phyloP scores from a whole-genome alignment of 1,284 basidiomycete species.

The Trichosporon inkin region DNA sequence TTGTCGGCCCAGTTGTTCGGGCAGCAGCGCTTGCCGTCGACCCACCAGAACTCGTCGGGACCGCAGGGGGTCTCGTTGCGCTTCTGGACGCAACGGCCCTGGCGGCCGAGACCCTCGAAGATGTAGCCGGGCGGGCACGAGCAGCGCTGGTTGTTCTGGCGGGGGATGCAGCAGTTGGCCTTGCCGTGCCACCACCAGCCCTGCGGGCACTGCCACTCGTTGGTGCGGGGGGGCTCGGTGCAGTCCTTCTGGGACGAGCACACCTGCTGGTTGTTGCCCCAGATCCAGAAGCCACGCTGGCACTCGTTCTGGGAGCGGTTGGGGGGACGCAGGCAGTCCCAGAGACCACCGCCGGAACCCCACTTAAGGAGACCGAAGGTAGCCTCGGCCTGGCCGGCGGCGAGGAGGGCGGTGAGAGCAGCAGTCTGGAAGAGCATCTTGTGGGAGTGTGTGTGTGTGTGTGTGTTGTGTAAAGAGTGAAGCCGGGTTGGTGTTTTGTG shows the following conservation, averaged over 20 bases:
- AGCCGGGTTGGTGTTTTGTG: neutral
- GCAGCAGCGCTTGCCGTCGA: constrained; percentile 7
- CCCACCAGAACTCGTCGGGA: constrained; percentile 4
- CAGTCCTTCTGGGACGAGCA: neutral
- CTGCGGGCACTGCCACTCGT: constrained; percentile 40
- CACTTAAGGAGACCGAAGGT: constrained; percentile 18
- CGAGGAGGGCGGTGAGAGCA: constrained; percentile 19
- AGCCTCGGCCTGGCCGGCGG: constrained; percentile 21
- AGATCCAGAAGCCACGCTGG: constrained; percentile 41
- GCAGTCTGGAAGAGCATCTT: constrained; percentile 9
- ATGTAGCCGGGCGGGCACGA: constrained; percentile 4
- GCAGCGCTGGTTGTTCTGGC: constrained; percentile 8
- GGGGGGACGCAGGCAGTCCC: neutral
- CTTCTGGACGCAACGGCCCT: neutral
- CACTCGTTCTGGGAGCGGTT: constrained; percentile 14
- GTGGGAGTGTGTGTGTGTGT: neutral
- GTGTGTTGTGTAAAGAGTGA: constrained; percentile 5
- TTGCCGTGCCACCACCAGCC: constrained; percentile 45
- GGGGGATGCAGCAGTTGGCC: neutral
- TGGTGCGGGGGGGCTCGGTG: constrained; percentile 24
- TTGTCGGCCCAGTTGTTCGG: neutral
- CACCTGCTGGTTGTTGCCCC: constrained; percentile 21
- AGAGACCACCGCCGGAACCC: constrained; percentile 11
- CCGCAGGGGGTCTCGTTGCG: neutral
- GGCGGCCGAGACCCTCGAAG: neutral